Percentiles rank a stretch among this genome's conserved stretches.
phyloP scores from a whole-genome alignment of 1,139 yeast genomes.

The Geotrichum cucujoidarum region DNA sequence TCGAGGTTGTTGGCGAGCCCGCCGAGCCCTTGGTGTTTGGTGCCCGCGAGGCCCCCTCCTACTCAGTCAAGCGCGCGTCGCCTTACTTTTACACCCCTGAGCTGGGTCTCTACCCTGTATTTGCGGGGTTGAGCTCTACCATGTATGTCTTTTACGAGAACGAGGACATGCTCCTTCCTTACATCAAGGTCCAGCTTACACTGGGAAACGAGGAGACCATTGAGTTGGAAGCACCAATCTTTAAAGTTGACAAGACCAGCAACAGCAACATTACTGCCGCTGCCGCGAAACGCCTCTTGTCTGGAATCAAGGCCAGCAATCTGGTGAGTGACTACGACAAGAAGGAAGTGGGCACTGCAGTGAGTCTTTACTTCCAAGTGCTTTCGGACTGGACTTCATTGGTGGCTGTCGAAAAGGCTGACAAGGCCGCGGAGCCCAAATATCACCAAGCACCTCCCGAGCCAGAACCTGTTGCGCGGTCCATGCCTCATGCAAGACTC shows the following conservation, averaged over 20 bases:
- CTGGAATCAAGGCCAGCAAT: not conserved
- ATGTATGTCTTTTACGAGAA: slow-evolving; percentile 11
- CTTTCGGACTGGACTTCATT: slow-evolving; percentile 17
- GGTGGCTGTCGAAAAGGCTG: slow-evolving; percentile 11
- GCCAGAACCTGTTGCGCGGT: not conserved
- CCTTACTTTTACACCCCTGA: slow-evolving; percentile 3
- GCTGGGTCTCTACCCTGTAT: slow-evolving; percentile 6
- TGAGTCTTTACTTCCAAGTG: slow-evolving; percentile 8
- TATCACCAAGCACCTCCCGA: not conserved
- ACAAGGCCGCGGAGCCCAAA: not conserved
- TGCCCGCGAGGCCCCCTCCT: not conserved
- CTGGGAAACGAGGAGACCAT: not conserved
- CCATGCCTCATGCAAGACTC: not conserved
- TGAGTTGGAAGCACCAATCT: not conserved
- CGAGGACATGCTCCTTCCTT: slow-evolving; percentile 3
- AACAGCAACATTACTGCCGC: not conserved
- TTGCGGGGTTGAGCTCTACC: slow-evolving; percentile 3
- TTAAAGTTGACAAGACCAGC: not conserved
- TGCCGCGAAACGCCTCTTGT: slow-evolving; percentile 9
- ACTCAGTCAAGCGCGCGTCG: slow-evolving; percentile 1
- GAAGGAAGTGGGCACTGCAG: slow-evolving; percentile 2
- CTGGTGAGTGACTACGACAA: not conserved
- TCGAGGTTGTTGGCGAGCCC: slow-evolving; percentile 2
- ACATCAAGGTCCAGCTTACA: slow-evolving; percentile 5
- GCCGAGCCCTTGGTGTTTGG: not conserved